These are phyloP conservation scores for Saturnispora zaruensis DNA, from an alignment of 805 yeast genomes.

Conservation along the genomic window DNA sequence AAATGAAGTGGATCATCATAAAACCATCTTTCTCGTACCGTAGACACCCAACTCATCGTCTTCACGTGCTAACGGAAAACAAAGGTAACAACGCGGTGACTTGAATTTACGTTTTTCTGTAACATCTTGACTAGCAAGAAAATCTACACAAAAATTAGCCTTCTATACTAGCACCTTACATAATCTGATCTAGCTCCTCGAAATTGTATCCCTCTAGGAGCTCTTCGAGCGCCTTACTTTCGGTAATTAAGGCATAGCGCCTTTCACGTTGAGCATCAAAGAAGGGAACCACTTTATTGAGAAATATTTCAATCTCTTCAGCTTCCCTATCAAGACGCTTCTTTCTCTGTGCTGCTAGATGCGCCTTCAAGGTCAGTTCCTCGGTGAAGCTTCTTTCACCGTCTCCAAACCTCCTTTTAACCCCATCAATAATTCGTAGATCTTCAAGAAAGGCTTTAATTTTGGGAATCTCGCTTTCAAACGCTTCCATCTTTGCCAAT, in stretches of 20 bases:
- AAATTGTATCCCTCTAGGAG: not conserved
- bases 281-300: not conserved
- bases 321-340: not conserved
- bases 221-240: not conserved
- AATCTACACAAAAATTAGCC: not conserved
- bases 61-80: not conserved
- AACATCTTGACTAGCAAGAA: not conserved
- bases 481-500: not conserved
- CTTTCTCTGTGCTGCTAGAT: not conserved
- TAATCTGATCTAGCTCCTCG: not conserved
- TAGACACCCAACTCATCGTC: slow-evolving; percentile 6
- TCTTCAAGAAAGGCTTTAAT: not conserved
- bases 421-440: not conserved
- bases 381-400: not conserved
- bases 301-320: not conserved
- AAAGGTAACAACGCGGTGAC: not conserved
- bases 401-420: not conserved
- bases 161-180: not conserved
- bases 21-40: slow-evolving; percentile 11
- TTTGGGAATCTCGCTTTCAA: not conserved
- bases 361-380: not conserved
- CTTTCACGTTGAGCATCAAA: not conserved
- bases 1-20: slow-evolving; percentile 21
- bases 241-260: not conserved
- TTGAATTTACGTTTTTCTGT: not conserved